These are phyloP conservation scores for Candida germanica DNA, from an alignment of 805 yeast species.

Conservation along the genomic window DNA sequence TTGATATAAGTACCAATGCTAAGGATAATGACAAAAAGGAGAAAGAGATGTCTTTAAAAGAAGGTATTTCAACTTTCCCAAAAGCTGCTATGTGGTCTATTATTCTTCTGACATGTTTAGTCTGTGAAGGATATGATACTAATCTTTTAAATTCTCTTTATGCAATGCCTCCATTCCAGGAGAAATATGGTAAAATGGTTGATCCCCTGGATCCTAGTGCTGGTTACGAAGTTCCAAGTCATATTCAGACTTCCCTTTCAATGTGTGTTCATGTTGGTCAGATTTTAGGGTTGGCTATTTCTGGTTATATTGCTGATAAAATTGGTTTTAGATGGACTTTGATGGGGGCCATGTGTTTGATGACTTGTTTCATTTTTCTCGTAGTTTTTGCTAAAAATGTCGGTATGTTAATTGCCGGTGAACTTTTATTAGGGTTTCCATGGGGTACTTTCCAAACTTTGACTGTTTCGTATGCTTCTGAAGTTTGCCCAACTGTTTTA, in stretches of 20 bases:
- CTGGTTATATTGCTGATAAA: constrained; percentile 43
- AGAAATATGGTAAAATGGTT: constrained; percentile 29
- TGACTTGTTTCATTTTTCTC: constrained; percentile 41
- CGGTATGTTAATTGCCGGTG: constrained; percentile 40
- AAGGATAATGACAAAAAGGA: constrained; percentile 29
- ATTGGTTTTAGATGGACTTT: constrained; percentile 46
- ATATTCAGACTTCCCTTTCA: constrained; percentile 36
- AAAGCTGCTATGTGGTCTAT: constrained; percentile 40
- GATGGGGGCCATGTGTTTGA: constrained; percentile 25
- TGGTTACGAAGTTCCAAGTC: constrained; percentile 29
- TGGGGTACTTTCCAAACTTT: constrained; percentile 58
- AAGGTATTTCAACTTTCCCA: constrained; percentile 37
- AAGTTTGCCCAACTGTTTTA: constrained; percentile 52
- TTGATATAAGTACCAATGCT: constrained; percentile 32
- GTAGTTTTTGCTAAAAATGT: constrained; percentile 44
- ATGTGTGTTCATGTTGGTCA: constrained; percentile 38
- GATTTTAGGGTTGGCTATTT: constrained; percentile 44
- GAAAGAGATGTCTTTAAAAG: constrained; percentile 32
- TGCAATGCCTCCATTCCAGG: constrained; percentile 33
- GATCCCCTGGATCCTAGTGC: constrained; percentile 16
- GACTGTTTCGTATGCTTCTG: constrained; percentile 55
- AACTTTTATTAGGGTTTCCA: constrained; percentile 43
- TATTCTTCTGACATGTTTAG: constrained; percentile 32
- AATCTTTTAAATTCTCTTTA: constrained; percentile 32
- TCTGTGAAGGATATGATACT: constrained; percentile 42